Percentiles rank a stretch among this genome's conserved stretches.
Conservation (phyloP, 1,139 yeast genomes). For the Geotrichum candidum region DNA sequence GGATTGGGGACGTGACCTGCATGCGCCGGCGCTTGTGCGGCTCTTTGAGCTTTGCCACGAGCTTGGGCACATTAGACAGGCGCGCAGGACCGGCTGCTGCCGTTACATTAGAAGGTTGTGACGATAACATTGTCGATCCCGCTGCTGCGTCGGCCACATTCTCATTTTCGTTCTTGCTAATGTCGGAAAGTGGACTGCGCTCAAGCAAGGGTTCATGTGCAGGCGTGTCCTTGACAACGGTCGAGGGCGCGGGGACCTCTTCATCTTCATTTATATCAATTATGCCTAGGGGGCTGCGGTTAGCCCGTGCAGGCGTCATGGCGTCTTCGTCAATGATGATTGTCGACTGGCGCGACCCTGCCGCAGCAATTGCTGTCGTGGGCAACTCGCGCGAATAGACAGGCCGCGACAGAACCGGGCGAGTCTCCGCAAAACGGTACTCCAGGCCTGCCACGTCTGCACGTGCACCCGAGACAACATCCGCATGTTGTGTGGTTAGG, state of each 20-base stretch:
- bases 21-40: not conserved
- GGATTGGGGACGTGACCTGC: not conserved
- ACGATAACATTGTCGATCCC: not conserved
- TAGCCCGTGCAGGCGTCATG: not conserved
- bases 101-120: not conserved
- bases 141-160: not conserved
- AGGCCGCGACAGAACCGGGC: not conserved
- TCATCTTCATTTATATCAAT: not conserved
- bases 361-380: not conserved
- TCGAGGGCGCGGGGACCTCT: not conserved
- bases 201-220: not conserved
- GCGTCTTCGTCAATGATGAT: not conserved
- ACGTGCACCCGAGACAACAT: not conserved
- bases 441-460: not conserved
- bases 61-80: not conserved
- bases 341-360: not conserved
- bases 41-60: not conserved
- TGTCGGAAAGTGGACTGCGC: constrained; percentile 7
- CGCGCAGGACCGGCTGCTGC: not conserved
- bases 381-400: constrained; percentile 5
- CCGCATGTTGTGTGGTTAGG: not conserved
- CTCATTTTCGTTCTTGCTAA: constrained; percentile 7
- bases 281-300: not conserved
- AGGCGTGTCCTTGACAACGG: not conserved
- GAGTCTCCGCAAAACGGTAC: not conserved